Conservation (phyloP, 228 moss, liverwort and hornwort species). For the Sphagnum fallax region DNA sequence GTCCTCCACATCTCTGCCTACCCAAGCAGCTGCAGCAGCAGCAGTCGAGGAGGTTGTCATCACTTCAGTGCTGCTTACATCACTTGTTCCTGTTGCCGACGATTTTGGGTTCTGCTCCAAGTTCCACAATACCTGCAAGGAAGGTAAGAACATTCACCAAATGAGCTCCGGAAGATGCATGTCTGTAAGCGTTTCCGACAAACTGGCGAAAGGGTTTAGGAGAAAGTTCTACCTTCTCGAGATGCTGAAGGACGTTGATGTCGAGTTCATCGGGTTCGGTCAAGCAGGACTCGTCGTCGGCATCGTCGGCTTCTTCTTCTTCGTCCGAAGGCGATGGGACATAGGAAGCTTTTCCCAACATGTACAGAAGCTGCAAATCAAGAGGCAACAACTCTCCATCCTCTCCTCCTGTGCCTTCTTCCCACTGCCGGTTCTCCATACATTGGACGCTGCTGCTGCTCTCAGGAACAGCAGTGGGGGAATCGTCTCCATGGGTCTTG, state of each 20-base stretch:
- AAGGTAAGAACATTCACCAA: too few species aligned
- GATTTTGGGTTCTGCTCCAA: not conserved
- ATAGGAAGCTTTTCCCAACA: not conserved
- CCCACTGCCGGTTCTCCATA: not conserved
- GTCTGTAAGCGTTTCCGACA: not conserved
- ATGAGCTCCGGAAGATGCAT: not conserved
- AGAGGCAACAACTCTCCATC: not conserved
- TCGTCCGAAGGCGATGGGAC: not conserved
- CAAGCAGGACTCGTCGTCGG: not conserved
- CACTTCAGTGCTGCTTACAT: not conserved
- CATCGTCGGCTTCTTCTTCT: not conserved
- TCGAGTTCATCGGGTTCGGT: slow-evolving; percentile 1
- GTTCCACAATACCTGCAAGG: not conserved
- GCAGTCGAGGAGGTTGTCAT: not conserved
- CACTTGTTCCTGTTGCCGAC: not conserved
- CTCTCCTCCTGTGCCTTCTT: not conserved
- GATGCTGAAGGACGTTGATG: not conserved
- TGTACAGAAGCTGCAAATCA: slow-evolving; percentile 2
- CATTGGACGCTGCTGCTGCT: not conserved
- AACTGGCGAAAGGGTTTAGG: not conserved
- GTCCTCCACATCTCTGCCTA: slow-evolving; percentile 24
- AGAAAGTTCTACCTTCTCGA: not conserved
- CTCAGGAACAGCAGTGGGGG: too few species aligned
- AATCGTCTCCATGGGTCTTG: too few species aligned
- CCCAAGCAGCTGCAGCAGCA: slow-evolving; percentile 14